Base-by-base conservation (phyloP, 495 filamentous ascomycete species). In the Neurospora sp. region DNA sequence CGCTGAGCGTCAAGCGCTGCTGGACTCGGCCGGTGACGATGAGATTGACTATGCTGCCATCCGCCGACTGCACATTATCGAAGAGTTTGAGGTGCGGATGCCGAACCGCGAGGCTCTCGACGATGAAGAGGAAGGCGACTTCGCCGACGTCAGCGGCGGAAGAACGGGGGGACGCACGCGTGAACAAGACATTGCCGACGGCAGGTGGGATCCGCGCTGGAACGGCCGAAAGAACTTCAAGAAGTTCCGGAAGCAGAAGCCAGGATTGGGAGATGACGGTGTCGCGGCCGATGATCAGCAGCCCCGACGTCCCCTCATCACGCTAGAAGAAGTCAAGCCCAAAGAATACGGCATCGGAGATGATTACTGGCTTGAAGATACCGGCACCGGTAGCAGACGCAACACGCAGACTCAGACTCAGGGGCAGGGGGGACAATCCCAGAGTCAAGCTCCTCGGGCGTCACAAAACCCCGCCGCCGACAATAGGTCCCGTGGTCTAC, bases 211-310 rank as follows among this genome's bases (percentile, higher is more conserved):
- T 77, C 90, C 93, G 3, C 85, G 86, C 42, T 99, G 96, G 96
- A 97, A 98, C 78, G 96, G 96, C 0, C 88, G 95, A 7, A 96
- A 94, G 82, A 98, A 99, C 76, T 99, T 98, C 85, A 99, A 99
- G 81, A 91, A 88, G 75, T 99, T 99, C 76, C 87, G 89, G 5
- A 88, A 89, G 72, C 87, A 88, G 69, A 54, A 27, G 54, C 14
- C 27, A 4, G 41, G 41, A 4, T 10, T 7, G 12, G 89, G 88
- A 16, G 5, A 16, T 42, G 40, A 42, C 40, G 14, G 1, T 42
- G 14, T 14, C 0, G 85, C 12, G 48, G 42, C 40, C 40, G n/a
- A 12, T 23, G 20, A 54, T 5, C 20, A 62, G 6, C 54, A 35
- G 48, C 48, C 1, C 7, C 54, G 54, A 14, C 78, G 87, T 77